phyloP scores from a whole-genome alignment of 2,329 filamentous ascomycete species.

The Immersiporthe knoxdaviesiana region DNA sequence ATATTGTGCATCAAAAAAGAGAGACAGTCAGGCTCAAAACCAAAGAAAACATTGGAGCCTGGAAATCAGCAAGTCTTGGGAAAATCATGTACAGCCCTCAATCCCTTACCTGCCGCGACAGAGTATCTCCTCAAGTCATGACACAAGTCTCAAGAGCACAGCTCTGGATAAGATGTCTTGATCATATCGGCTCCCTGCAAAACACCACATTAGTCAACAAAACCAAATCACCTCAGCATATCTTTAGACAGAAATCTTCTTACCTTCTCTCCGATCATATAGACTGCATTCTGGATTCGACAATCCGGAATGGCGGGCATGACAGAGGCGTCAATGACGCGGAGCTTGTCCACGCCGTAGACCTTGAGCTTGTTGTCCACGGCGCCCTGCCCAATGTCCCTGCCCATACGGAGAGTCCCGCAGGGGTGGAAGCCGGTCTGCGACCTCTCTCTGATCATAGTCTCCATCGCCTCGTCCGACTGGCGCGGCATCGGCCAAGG shows the following conservation, averaged over 20 bases:
- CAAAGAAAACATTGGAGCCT: too few species aligned
- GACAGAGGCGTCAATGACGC: constrained; percentile 59
- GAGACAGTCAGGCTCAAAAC: too few species aligned
- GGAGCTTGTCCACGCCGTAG: constrained; percentile 55
- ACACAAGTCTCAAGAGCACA: constrained; percentile 34
- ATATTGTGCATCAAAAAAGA: too few species aligned
- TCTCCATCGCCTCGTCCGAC: constrained; percentile 59
- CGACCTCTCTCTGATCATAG: constrained; percentile 58
- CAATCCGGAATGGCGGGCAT: constrained; percentile 60
- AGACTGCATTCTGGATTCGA: constrained; percentile 64
- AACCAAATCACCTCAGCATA: neutral
- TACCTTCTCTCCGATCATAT: constrained; percentile 51
- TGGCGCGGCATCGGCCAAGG: constrained; percentile 63
- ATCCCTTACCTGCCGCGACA: neutral
- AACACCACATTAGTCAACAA: neutral
- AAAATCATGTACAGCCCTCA: neutral
- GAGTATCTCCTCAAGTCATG: too few species aligned
- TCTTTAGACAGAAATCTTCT: neutral
- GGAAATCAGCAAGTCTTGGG: too few species aligned
- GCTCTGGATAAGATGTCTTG: constrained; percentile 45
- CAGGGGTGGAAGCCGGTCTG: constrained; percentile 64
- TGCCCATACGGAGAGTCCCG: constrained; percentile 57
- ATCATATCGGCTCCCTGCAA: constrained; percentile 48
- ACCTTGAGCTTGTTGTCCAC: constrained; percentile 56
- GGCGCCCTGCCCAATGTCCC: constrained; percentile 54